A percentile compares a stretch with the other conserved stretches of the same genome.
Evolutionary conservation across 108 stramenopile species (phyloP).

Genomic region (Stephanodiscus triporus): DNA sequence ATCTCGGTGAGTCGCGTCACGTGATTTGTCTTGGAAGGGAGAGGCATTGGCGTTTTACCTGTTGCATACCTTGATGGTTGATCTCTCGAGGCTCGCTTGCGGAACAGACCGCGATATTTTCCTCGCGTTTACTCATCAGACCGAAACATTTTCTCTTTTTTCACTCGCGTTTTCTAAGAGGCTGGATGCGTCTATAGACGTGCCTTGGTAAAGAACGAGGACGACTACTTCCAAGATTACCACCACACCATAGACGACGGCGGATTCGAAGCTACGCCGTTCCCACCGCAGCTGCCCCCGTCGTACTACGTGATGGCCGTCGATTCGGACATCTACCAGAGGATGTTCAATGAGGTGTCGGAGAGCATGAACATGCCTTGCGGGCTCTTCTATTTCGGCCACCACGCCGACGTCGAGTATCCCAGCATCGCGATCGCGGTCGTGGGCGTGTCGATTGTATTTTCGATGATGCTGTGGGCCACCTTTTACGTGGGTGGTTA

Average conservation of each 20-base stretch:
- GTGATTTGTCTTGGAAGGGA: not conserved
- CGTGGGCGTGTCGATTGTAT: constrained; percentile 45
- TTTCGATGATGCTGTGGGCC: constrained; percentile 26
- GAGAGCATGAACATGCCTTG: constrained; percentile 64
- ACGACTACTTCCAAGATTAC: constrained; percentile 41
- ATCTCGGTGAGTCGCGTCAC: constrained; percentile 30
- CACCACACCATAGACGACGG: constrained; percentile 21
- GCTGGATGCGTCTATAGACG: constrained; percentile 40
- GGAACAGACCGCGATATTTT: not conserved
- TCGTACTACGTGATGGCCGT: constrained; percentile 62
- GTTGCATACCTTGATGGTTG: not conserved
- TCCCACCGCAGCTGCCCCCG: constrained; percentile 45
- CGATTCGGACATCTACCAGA: constrained; percentile 65
- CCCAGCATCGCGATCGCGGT: constrained; percentile 68
- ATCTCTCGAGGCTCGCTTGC: too few species aligned
- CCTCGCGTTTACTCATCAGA: constrained; percentile 8
- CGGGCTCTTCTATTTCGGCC: constrained; percentile 81
- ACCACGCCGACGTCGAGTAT: constrained; percentile 75
- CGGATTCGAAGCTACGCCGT: constrained; percentile 19
- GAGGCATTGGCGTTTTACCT: not conserved
- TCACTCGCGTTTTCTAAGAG: constrained; percentile 7
- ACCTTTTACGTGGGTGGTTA: constrained; percentile 43
- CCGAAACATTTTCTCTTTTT: not conserved
- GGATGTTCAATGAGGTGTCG: constrained; percentile 69
- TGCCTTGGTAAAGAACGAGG: constrained; percentile 32